Percentiles rank a stretch among this genome's conserved stretches.
Conservation (phyloP, 768 basidiomycete genomes). For the Collybia nuda region DNA sequence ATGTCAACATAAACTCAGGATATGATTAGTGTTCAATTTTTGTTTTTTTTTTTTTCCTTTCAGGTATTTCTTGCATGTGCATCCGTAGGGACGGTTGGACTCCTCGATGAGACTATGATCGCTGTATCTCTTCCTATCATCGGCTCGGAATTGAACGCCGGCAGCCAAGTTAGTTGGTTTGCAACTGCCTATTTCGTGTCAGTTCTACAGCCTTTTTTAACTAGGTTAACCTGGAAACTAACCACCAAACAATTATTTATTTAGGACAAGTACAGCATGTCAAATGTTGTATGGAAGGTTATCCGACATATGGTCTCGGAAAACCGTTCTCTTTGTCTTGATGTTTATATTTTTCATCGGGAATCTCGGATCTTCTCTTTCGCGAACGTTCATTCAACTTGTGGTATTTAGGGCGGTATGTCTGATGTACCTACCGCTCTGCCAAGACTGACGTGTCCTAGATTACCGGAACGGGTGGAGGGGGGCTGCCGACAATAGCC, state of each 20-base stretch:
- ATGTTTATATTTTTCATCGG: constrained; percentile 51
- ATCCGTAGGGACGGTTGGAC: constrained; percentile 43
- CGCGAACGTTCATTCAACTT: constrained; percentile 48
- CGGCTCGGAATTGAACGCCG: constrained; percentile 46
- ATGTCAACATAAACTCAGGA: not conserved
- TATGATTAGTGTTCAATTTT: too few relatives aligned
- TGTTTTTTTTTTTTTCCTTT: not conserved
- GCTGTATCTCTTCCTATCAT: constrained; percentile 58
- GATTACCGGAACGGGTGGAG: constrained; percentile 52
- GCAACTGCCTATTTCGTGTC: constrained; percentile 50
- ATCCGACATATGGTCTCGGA: constrained; percentile 50
- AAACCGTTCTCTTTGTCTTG: constrained; percentile 41
- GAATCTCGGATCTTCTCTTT: constrained; percentile 47
- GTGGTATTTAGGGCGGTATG: constrained; percentile 47
- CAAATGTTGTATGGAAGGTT: constrained; percentile 43
- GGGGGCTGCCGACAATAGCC: constrained; percentile 49
- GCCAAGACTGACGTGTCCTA: not conserved
- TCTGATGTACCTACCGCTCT: not conserved
- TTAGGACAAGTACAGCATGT: constrained; percentile 42
- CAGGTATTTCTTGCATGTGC: constrained; percentile 47
- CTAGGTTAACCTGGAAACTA: not conserved
- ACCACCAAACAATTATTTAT: not conserved
- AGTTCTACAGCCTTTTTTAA: not conserved
- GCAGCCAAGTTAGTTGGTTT: constrained; percentile 49
- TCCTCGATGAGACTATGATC: constrained; percentile 56